Base-by-base conservation (phyloP, 306 rosid genomes). In the Cicer bijugum region DNA sequence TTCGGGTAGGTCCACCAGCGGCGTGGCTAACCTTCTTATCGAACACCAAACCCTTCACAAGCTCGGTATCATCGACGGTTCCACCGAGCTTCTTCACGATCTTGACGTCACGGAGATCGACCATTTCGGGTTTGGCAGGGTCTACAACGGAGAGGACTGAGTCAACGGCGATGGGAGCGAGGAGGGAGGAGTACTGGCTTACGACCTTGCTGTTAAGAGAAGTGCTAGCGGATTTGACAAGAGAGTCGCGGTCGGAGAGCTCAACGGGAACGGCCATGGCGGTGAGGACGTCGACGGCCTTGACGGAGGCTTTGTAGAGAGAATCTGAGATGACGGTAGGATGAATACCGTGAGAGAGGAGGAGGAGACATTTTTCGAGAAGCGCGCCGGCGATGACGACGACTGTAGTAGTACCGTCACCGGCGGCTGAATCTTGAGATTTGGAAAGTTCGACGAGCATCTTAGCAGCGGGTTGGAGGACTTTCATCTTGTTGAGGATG, bases 251-350 rank as follows among this genome's bases (percentile, higher is more conserved):
- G 53, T 94, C 99, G 0, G 97, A 72, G 15, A 94, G 91, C 73
- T 94, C 99, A 0, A 94, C 90, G 0, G 99, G 99, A 23, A 90
- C 89, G 0, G 99, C 97, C 99, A 94, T 94, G 55, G 99, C 99
- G 8, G 96, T 82, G 43, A 94, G 80, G 10, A 94, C 88, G 6
- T 91, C 99, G 19, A 89, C 82, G 37, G 97, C 97, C 38, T 91
- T 94, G 20, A 82, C 64, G 14, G 97, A 80, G 4, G 90, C 90
- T 81, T 94, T 91, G 67, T 94, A 89, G 4, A 94, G 91, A 0
- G 99, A 75, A 52, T 94, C 97, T 6, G 97, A 91, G 70, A 94
- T 77, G 1, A 94, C 90, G 0, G 99, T 91, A 2, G 97, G 97
- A 37, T 94, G 99, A 59, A 94, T 87, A 33, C 99, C 99, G 11